Percentiles rank a stretch among this genome's conserved stretches.
Evolutionary conservation across 257 asterid species (phyloP).

Genomic region (Petunia axillaris): DNA sequence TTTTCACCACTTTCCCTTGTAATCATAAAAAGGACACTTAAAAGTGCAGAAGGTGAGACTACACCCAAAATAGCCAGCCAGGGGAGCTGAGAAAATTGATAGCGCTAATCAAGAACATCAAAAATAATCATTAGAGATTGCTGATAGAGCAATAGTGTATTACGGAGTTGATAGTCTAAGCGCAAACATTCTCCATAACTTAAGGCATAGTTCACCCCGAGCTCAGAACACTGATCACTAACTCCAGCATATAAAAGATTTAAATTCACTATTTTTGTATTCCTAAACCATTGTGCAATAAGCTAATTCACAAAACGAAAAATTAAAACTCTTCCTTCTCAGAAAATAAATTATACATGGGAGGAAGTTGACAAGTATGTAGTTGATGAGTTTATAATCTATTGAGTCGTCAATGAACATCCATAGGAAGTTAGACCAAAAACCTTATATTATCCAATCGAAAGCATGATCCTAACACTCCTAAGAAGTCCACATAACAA

Average conservation of each 20-base stretch:
- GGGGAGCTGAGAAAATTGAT: background rate
- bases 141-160: background rate
- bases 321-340: background rate
- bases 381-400: constrained; percentile 12
- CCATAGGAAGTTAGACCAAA: constrained; percentile 4
- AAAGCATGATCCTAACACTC: background rate
- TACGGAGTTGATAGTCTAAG: background rate
- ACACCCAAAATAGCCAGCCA: background rate
- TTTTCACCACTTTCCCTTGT: background rate
- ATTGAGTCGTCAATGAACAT: constrained; percentile 8
- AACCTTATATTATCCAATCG: background rate
- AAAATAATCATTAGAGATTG: background rate
- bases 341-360: background rate
- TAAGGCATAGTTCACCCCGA: background rate
- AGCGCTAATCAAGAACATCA: background rate
- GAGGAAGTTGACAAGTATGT: background rate
- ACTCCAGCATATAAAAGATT: background rate
- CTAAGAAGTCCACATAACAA: background rate
- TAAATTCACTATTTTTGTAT: background rate
- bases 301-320: background rate
- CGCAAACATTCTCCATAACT: background rate
- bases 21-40: background rate
- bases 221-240: background rate
- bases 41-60: background rate
- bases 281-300: background rate